These are phyloP conservation scores for Hanseniaspora pseudoguilliermondii DNA, from an alignment of 805 yeast species.

Conservation along the genomic window DNA sequence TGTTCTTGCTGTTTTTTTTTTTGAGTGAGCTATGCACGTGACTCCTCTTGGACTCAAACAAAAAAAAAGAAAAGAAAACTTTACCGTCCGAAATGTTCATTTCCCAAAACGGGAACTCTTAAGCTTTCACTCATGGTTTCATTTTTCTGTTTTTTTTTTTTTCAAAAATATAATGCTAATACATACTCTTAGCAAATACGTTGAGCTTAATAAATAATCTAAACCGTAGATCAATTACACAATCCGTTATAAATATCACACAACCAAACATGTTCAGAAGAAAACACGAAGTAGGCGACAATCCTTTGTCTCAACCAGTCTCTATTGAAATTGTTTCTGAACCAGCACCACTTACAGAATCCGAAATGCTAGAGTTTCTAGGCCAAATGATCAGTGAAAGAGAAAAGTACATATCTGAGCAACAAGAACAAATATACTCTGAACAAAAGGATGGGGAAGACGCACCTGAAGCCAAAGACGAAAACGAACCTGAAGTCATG, in stretches of 20 bases:
- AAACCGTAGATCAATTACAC: no score
- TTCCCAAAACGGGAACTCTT: not conserved
- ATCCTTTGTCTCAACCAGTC: constrained; percentile 12
- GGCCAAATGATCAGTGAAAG: constrained; percentile 10
- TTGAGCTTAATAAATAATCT: not conserved
- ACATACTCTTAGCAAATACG: not conserved
- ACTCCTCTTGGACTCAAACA: no score
- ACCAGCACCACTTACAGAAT: constrained; percentile 3
- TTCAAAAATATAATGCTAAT: no score
- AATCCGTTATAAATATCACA: not conserved
- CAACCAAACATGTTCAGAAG: constrained; percentile 10
- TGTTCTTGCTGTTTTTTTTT: no score
- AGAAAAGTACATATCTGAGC: constrained; percentile 12
- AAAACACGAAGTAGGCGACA: constrained; percentile 13
- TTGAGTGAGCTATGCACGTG: no score
- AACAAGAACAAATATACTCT: constrained; percentile 4
- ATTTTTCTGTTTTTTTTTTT: not conserved
- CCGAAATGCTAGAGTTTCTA: constrained; percentile 11
- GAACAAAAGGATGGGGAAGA: constrained; percentile 1
- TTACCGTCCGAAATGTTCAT: not conserved
- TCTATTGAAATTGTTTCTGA: constrained; percentile 4
- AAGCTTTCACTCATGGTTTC: not conserved
- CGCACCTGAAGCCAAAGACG: constrained; percentile 1
- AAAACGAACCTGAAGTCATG: constrained; percentile 13
- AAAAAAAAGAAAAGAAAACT: no score